phyloP scores from a whole-genome alignment of 2,329 filamentous ascomycete species.

The Scedosporium boydii region DNA sequence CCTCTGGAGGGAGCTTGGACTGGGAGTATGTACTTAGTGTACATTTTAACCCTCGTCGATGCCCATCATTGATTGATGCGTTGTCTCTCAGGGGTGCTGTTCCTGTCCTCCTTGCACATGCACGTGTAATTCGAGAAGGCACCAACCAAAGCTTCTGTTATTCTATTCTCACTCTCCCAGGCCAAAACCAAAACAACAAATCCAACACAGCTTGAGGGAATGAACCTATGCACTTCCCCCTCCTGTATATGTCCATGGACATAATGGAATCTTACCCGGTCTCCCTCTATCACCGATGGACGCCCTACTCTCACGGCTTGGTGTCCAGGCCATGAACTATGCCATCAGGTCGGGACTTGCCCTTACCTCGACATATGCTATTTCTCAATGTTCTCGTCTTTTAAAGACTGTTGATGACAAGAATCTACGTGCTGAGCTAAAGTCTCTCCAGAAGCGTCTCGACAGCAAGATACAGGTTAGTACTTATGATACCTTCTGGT shows the following conservation, averaged over 20 bases:
- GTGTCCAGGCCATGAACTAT: constrained; percentile 77
- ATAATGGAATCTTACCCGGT: not conserved
- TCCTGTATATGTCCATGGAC: not conserved
- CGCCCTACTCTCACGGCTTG: constrained; percentile 42
- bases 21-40: too few relatives aligned
- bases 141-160: too few relatives aligned
- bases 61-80: too few relatives aligned
- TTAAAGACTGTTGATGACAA: constrained; percentile 68
- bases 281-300: constrained; percentile 49
- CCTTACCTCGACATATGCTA: constrained; percentile 76
- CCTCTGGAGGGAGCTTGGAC: too few relatives aligned
- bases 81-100: too few relatives aligned
- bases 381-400: constrained; percentile 69
- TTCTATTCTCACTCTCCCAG: too few relatives aligned
- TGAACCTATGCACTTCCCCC: too few relatives aligned
- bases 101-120: too few relatives aligned
- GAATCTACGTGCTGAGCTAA: constrained; percentile 58
- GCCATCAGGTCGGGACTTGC: constrained; percentile 81
- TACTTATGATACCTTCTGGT: not conserved
- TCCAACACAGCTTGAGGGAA: too few relatives aligned
- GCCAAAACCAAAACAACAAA: too few relatives aligned
- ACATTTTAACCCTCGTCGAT: too few relatives aligned
- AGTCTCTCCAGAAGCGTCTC: constrained; percentile 60
- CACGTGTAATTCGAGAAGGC: too few relatives aligned
- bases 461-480: constrained; percentile 67